Conservation (phyloP, 2,329 filamentous ascomycete genomes). For the Ophiocordyceps sinensis region DNA sequence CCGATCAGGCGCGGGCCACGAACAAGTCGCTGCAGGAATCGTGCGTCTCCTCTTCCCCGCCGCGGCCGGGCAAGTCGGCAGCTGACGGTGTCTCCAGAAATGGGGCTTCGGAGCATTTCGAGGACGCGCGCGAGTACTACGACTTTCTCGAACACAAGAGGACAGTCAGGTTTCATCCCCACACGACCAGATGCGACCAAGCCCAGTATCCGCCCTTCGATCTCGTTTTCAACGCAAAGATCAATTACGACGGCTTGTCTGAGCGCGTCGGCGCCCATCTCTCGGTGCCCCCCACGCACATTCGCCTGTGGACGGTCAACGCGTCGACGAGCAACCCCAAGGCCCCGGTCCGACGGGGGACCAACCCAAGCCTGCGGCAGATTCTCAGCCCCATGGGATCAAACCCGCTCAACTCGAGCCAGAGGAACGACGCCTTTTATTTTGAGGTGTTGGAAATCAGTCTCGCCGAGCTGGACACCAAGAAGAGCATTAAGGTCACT, state of each 20-base stretch:
- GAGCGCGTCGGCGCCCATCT: conserved; percentile 71
- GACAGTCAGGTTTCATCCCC: conserved; percentile 62
- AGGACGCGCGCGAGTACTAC: conserved; percentile 76
- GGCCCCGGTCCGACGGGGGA: conserved; percentile 56
- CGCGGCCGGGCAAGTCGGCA: not conserved
- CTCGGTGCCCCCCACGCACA: conserved; percentile 64
- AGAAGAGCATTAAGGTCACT: conserved; percentile 71
- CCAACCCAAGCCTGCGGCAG: conserved; percentile 55
- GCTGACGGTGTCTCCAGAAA: conserved; percentile 3
- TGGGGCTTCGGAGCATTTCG: conserved; percentile 33
- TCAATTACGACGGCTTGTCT: conserved; percentile 76
- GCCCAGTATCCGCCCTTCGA: conserved; percentile 53
- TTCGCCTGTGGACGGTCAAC: conserved; percentile 85
- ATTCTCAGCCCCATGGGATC: conserved; percentile 63
- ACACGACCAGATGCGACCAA: conserved; percentile 39
- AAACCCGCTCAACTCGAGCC: conserved; percentile 53
- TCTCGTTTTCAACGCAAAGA: conserved; percentile 71
- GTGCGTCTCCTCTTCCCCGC: conserved; percentile 9
- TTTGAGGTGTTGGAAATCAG: conserved; percentile 94
- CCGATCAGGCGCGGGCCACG: conserved; percentile 13
- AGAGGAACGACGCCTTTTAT: conserved; percentile 65
- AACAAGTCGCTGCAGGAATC: conserved; percentile 17
- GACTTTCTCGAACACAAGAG: conserved; percentile 83
- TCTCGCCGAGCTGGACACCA: conserved; percentile 80
- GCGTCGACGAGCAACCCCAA: conserved; percentile 64